These are phyloP conservation scores for Quercus suber DNA, from an alignment of 306 rosid species.

Conservation along the genomic window DNA sequence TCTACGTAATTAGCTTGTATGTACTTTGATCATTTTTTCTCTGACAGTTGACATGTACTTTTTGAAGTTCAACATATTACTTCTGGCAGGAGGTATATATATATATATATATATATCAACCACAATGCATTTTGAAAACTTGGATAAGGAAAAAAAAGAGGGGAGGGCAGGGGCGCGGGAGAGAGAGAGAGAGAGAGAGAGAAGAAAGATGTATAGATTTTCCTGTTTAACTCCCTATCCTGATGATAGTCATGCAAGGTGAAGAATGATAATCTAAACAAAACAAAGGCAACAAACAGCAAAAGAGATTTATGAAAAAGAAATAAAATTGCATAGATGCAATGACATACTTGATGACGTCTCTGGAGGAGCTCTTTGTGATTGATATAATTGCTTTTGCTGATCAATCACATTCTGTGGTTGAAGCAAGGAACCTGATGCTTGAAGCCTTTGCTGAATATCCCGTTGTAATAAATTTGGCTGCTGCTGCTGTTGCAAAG, in stretches of 20 bases:
- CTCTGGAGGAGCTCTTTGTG: constrained; percentile 77
- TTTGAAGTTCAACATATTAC: not conserved
- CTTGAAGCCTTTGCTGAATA: constrained; percentile 77
- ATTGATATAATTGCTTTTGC: constrained; percentile 70
- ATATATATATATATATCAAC: too few species aligned
- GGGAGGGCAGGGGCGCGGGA: too few species aligned
- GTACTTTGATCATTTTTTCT: not conserved
- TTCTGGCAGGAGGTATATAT: not conserved
- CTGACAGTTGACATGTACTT: too few species aligned
- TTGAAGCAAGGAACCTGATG: constrained; percentile 66
- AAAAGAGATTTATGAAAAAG: constrained; percentile 6
- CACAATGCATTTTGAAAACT: not conserved
- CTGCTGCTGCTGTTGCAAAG: constrained; percentile 72
- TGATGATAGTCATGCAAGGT: not conserved
- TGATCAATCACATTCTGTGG: constrained; percentile 71
- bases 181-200: too few species aligned
- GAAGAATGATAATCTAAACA: not conserved
- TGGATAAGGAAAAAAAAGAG: not conserved
- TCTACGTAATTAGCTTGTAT: not conserved
- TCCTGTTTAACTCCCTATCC: too few species aligned
- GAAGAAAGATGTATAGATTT: not conserved
- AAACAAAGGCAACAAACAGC: constrained; percentile 7
- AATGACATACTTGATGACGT: constrained; percentile 66
- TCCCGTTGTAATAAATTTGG: constrained; percentile 67
- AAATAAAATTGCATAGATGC: constrained; percentile 18